phyloP scores from a whole-genome alignment of 441 rosid species.

The Mallotus repandus region DNA sequence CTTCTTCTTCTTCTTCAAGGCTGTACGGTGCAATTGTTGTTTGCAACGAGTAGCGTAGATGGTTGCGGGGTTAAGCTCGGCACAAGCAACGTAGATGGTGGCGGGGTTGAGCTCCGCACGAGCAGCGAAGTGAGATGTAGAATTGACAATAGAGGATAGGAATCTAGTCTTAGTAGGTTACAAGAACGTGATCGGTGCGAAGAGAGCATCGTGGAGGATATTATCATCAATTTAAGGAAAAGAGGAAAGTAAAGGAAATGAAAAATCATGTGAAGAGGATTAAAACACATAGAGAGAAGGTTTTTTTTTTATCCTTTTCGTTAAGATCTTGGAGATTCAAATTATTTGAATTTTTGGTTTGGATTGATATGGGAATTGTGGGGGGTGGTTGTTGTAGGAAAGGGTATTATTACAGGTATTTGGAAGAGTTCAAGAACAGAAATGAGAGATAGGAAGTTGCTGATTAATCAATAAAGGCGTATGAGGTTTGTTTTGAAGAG shows the following conservation, averaged over 20 bases:
- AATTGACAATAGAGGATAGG: constrained; percentile 57
- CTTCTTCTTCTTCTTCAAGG: no score
- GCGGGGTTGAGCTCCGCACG: no score
- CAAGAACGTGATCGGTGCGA: constrained; percentile 45
- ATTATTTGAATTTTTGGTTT: background rate
- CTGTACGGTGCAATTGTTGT: no score
- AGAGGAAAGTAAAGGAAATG: constrained; percentile 41
- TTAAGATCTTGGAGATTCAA: background rate
- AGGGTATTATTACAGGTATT: constrained; percentile 46
- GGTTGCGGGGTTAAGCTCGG: no score
- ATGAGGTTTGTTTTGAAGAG: constrained; percentile 28
- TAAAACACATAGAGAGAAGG: constrained; percentile 44
- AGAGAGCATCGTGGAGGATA: constrained; percentile 51
- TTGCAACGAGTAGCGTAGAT: no score
- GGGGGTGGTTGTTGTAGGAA: constrained; percentile 22
- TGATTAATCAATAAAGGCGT: constrained; percentile 41
- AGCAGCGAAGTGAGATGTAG: constrained; percentile 63
- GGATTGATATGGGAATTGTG: background rate
- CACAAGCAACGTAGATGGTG: no score
- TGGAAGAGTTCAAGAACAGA: constrained; percentile 41
- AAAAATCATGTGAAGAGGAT: constrained; percentile 38
- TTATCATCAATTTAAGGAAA: constrained; percentile 47
- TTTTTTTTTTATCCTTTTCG: no score
- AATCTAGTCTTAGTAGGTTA: constrained; percentile 44
- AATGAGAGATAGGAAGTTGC: constrained; percentile 39